Base-by-base conservation (phyloP, 2,329 filamentous ascomycete species). In the Fonsecaea nubica region DNA sequence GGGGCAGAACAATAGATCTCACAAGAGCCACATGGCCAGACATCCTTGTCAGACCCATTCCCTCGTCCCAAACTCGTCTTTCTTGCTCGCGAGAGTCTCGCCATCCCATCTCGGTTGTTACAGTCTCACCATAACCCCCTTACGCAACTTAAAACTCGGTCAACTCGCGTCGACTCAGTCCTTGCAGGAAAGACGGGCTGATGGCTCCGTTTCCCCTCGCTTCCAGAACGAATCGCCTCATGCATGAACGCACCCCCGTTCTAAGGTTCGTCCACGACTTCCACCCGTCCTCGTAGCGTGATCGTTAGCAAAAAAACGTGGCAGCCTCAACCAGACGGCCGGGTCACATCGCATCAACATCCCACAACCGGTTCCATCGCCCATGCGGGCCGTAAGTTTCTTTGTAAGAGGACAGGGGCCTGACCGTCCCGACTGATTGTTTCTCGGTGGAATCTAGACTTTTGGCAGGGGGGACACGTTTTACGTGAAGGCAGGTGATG, bases 141-240 rank as follows among this genome's bases (percentile, higher is more conserved):
- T 12, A 12, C 53, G 58, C 45, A 42, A 9, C 45, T 48, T 61
- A 45, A 61, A 53, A 45, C 21, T 25, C n/a, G 7, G 45, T 61
- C 58, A 33, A 21, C 15, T 33, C 45, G n/a, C 7, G 33, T 21
- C 48, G 18, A 50, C 45, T 50, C 45, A 50, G 45, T 12, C 32
- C 32, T 18, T 38, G 58, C 18, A 38, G 12, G 25, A 13, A 35
- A 15, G 25, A 50, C 53, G 36, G 15, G n/a, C 21, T 35, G 15
- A 7, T 18, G 10, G 40, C 35, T 35, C 52, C 42, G 18, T 36
- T 5, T 4, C n/a, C 48, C 42, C 32, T 58, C 42, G 62, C 58
- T 40, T 64, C 25, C 50, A 45, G 53, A 57, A 62, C 66, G 53
- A 68, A 65, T 65, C 66, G 66, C 66, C 56, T 65, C n/a, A 9